Percentiles rank a stretch among this genome's conserved stretches.
Conservation (phyloP, 148 eudicot genomes). For the Arctostaphylos glauca region DNA sequence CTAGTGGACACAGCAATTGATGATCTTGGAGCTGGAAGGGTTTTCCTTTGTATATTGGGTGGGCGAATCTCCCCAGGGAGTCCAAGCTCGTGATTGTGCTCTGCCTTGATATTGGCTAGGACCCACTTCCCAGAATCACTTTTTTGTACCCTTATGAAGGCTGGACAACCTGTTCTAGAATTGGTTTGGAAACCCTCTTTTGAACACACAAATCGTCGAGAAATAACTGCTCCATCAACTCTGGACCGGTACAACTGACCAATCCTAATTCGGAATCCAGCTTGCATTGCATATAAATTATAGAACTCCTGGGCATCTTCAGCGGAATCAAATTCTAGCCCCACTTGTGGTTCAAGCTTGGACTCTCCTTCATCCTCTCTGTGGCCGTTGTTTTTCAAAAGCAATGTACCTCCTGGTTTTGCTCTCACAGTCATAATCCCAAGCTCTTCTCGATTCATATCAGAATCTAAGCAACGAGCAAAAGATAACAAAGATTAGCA, state of each 20-base stretch:
- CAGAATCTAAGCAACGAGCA: slow-evolving; percentile 27
- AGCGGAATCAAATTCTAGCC: slow-evolving; percentile 55
- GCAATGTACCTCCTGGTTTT: slow-evolving; percentile 28
- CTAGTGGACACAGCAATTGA: slow-evolving; percentile 37
- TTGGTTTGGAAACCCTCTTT: slow-evolving; percentile 59
- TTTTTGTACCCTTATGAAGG: slow-evolving; percentile 59
- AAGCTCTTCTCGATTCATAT: slow-evolving; percentile 50
- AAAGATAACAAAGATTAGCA: slow-evolving; percentile 6
- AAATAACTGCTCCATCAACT: slow-evolving; percentile 50
- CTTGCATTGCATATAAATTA: slow-evolving; percentile 41
- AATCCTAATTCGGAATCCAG: slow-evolving; percentile 52
- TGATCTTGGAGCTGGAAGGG: slow-evolving; percentile 33
- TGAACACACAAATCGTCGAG: slow-evolving; percentile 56
- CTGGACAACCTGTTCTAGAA: slow-evolving; percentile 56
- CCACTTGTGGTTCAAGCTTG: slow-evolving; percentile 42
- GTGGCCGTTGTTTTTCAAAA: slow-evolving; percentile 31
- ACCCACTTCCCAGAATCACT: slow-evolving; percentile 58
- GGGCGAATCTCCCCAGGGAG: slow-evolving; percentile 42
- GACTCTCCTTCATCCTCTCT: slow-evolving; percentile 40
- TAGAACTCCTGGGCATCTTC: slow-evolving; percentile 65
- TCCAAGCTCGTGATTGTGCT: slow-evolving; percentile 57
- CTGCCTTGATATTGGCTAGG: slow-evolving; percentile 46
- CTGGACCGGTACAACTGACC: slow-evolving; percentile 59
- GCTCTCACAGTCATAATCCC: slow-evolving; percentile 46
- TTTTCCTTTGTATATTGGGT: slow-evolving; percentile 43